A percentile compares a stretch with the other conserved stretches of the same genome.
Evolutionary conservation across 1,284 basidiomycete genomes (phyloP).

Genomic region (Neonothopanus nambi): DNA sequence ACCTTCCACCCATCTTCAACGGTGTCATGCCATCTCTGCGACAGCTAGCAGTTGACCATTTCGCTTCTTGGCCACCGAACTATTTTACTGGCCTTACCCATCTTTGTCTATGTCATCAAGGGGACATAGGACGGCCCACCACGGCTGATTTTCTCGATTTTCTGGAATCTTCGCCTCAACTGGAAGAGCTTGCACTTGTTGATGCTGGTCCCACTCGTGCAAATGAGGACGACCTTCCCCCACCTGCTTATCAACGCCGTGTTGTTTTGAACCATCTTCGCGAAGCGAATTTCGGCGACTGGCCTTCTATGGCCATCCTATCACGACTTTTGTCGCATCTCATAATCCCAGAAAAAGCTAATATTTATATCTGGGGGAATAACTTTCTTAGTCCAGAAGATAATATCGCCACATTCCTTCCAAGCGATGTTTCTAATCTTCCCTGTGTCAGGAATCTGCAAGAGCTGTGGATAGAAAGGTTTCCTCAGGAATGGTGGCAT

Average conservation of each 20-base stretch:
- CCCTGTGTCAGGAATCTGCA: neutral
- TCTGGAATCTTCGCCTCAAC: constrained; percentile 15
- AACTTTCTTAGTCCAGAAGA: constrained; percentile 1
- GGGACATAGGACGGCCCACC: constrained; percentile 10
- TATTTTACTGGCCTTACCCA: constrained; percentile 20
- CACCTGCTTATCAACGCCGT: constrained; percentile 1
- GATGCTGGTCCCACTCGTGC: constrained; percentile 17
- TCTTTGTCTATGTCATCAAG: constrained; percentile 19
- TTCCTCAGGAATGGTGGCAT: too few species aligned
- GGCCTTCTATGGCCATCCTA: constrained; percentile 13
- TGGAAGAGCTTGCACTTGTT: constrained; percentile 18
- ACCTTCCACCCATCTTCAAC: constrained; percentile 16
- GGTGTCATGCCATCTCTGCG: constrained; percentile 15
- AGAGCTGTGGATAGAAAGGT: too few species aligned
- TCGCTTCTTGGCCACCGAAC: constrained; percentile 17
- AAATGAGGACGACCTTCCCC: constrained; percentile 4
- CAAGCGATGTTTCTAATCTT: neutral
- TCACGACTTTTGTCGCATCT: constrained; percentile 16
- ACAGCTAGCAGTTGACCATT: constrained; percentile 18
- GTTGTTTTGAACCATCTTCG: constrained; percentile 12
- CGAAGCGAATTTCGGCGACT: constrained; percentile 17
- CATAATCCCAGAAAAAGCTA: constrained; percentile 4
- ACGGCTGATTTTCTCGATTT: constrained; percentile 21
- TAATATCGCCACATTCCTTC: constrained; percentile 3
- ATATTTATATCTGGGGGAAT: constrained; percentile 19